phyloP scores from a whole-genome alignment of 345 rosid genomes.

The Syzygium grande region DNA sequence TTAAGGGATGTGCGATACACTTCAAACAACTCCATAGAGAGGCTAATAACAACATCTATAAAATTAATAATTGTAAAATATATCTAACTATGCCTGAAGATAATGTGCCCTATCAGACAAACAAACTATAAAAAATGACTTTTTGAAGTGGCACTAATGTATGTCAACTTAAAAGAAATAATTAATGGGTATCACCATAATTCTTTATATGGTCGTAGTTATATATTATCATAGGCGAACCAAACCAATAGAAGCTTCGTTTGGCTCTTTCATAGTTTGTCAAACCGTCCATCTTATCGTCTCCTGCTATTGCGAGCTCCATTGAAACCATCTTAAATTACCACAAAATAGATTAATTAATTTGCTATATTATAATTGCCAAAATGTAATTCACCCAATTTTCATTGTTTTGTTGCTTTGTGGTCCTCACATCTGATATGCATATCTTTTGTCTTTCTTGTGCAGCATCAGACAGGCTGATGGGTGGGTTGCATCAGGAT shows the following conservation, averaged over 20 bases:
- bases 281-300: background rate
- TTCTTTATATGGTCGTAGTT: background rate
- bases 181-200: background rate
- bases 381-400: background rate
- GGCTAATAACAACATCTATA: background rate
- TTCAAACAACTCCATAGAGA: background rate
- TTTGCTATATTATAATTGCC: background rate
- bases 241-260: background rate
- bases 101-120: background rate
- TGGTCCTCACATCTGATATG: background rate
- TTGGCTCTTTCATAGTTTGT: background rate
- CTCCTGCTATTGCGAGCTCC: background rate
- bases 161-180: background rate
- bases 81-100: background rate
- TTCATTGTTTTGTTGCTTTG: background rate
- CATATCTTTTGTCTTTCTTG: background rate
- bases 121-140: background rate
- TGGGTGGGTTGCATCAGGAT: slow-evolving; percentile 73
- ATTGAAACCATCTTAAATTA: background rate
- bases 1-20: background rate
- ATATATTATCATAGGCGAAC: background rate
- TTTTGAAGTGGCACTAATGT: background rate
- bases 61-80: background rate
- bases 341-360: background rate
- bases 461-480: background rate